phyloP scores from a whole-genome alignment of 768 basidiomycete species.

The Tylopilus sp. region DNA sequence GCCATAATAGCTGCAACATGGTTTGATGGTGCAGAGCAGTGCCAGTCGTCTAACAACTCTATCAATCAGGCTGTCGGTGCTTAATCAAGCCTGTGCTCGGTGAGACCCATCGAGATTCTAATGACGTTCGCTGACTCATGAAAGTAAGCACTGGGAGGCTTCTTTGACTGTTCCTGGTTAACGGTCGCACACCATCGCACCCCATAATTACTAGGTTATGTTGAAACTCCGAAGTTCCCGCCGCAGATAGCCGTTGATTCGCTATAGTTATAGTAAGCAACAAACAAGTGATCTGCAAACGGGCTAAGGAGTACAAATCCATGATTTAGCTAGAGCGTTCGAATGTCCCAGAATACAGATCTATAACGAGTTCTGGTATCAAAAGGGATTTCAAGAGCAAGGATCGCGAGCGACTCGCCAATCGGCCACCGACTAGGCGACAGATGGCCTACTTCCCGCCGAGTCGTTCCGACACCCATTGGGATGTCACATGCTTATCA shows the following conservation, averaged over 20 bases:
- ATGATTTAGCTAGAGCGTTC: slow-evolving; percentile 9
- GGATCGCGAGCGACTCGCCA: slow-evolving; percentile 5
- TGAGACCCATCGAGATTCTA: slow-evolving; percentile 15
- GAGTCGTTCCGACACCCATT: slow-evolving; percentile 29
- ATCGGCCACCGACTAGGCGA: not conserved
- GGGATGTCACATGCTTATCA: slow-evolving; percentile 28
- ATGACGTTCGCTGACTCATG: slow-evolving; percentile 12
- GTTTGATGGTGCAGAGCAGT: not conserved
- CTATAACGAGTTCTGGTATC: slow-evolving; percentile 23
- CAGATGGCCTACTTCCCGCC: slow-evolving; percentile 21
- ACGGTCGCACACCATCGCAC: not conserved
- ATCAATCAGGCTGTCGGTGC: slow-evolving; percentile 3
- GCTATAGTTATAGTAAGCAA: slow-evolving; percentile 10
- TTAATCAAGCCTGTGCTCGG: slow-evolving; percentile 10
- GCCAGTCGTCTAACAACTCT: not conserved
- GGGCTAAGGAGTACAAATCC: slow-evolving; percentile 24
- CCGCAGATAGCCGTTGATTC: slow-evolving; percentile 6
- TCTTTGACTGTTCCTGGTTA: slow-evolving; percentile 6
- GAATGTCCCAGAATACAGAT: slow-evolving; percentile 22
- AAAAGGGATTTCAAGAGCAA: slow-evolving; percentile 8
- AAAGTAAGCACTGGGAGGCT: not conserved
- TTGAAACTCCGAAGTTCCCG: slow-evolving; percentile 14
- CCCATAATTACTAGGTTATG: slow-evolving; percentile 21
- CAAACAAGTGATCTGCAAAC: slow-evolving; percentile 17
- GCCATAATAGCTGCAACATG: not conserved